phyloP scores from a whole-genome alignment of 768 basidiomycete species.

The Cubamyces lactineus region DNA sequence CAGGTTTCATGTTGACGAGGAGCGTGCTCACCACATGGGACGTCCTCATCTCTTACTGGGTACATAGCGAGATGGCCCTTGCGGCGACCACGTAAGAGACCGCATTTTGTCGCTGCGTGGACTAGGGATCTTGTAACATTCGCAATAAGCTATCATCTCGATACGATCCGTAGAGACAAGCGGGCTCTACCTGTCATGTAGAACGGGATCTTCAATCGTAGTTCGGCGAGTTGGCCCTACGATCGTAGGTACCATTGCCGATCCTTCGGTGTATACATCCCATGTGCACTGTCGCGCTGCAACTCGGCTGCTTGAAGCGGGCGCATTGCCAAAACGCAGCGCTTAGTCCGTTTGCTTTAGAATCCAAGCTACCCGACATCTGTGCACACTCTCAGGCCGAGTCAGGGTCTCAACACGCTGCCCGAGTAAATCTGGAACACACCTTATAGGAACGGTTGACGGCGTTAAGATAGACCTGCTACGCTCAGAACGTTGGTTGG shows the following conservation, averaged over 20 bases:
- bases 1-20: no score
- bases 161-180: no score
- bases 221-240: no score
- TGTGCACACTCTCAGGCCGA: background rate
- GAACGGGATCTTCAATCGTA: no score
- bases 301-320: slow-evolving; percentile 42
- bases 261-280: slow-evolving; percentile 43
- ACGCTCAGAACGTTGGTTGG: slow-evolving; percentile 35
- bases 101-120: no score
- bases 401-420: background rate
- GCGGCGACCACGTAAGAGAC: no score
- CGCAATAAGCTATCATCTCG: no score
- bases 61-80: no score
- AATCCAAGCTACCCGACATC: slow-evolving; percentile 51
- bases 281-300: slow-evolving; percentile 37
- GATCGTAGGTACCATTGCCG: slow-evolving; percentile 24
- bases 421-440: background rate
- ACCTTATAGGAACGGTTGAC: slow-evolving; percentile 55
- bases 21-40: no score
- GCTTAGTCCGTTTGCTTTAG: slow-evolving; percentile 46
- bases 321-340: slow-evolving; percentile 45
- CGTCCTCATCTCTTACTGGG: no score
- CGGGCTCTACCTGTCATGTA: no score
- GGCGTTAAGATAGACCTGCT: slow-evolving; percentile 45
- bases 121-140: no score